phyloP scores from a whole-genome alignment of 23 red algal genomes.

The Gracilariopsis chorda region DNA sequence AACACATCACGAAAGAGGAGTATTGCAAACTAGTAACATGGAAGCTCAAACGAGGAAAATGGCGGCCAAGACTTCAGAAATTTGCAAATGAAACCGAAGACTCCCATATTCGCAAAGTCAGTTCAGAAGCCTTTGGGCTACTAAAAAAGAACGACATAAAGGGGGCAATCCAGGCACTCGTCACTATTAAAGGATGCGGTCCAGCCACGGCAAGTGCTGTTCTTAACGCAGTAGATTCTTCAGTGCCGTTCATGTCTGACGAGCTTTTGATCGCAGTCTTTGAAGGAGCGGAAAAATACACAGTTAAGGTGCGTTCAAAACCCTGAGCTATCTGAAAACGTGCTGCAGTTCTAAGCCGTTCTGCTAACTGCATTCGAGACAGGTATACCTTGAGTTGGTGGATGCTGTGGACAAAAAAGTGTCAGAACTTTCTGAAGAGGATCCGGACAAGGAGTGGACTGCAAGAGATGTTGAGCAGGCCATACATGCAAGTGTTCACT shows the following conservation, averaged over 20 bases:
- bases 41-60: conserved; percentile 63
- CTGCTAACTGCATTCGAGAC: background rate
- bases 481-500: background rate
- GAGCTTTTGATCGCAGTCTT: conserved; percentile 10
- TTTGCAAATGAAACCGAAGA: conserved; percentile 34
- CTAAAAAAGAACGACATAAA: conserved; percentile 28
- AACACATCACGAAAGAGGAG: conserved; percentile 45
- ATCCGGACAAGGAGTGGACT: conserved; percentile 30
- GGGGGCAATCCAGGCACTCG: conserved; percentile 23
- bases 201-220: conserved; percentile 66
- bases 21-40: conserved; percentile 35
- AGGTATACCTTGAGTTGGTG: conserved; percentile 37
- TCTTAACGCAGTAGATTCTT: conserved; percentile 11
- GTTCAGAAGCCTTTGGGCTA: background rate
- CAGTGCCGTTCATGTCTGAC: conserved; percentile 61
- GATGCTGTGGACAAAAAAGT: conserved; percentile 29
- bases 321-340: background rate
- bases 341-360: background rate
- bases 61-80: conserved; percentile 49
- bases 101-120: conserved; percentile 1
- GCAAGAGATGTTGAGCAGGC: conserved; percentile 36
- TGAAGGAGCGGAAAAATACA: conserved; percentile 20
- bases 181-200: conserved; percentile 41
- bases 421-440: background rate
- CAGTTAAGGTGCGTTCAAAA: background rate